phyloP scores from a whole-genome alignment of 202 grass and related monocot species.

The Cymbopogon flexuosus region DNA sequence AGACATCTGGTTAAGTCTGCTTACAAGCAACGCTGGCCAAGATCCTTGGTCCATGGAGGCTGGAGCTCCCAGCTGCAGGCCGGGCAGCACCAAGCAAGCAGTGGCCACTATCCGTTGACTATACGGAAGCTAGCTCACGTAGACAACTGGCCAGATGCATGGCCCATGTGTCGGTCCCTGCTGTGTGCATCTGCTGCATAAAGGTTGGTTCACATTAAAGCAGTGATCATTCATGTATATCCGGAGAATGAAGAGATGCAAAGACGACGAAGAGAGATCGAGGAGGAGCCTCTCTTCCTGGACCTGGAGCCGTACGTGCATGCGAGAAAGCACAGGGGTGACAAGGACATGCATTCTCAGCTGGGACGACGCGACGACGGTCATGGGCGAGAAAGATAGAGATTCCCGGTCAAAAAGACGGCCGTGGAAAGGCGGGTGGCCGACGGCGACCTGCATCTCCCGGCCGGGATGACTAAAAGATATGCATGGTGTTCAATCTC shows the following conservation, averaged over 20 bases:
- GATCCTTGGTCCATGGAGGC: constrained; percentile 35
- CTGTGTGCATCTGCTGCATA: no score
- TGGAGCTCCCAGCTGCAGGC: background rate
- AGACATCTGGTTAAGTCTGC: background rate
- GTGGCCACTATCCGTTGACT: background rate
- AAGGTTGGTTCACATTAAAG: background rate
- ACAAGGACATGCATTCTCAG: background rate
- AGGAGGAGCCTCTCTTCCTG: background rate
- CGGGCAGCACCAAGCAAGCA: background rate
- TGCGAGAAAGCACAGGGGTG: constrained; percentile 12
- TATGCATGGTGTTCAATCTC: background rate
- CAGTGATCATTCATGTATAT: background rate
- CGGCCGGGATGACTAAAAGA: background rate
- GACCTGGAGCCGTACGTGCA: constrained; percentile 37
- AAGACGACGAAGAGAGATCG: background rate
- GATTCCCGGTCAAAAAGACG: constrained; percentile 62
- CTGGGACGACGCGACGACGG: background rate
- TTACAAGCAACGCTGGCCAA: constrained; percentile 37
- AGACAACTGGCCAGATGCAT: background rate
- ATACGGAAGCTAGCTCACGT: background rate
- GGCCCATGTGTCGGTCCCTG: background rate
- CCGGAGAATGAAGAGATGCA: background rate
- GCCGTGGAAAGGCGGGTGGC: constrained; percentile 32
- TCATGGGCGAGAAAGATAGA: constrained; percentile 24
- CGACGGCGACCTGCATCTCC: constrained; percentile 30